These are phyloP conservation scores for Eucalyptus regnans DNA, from an alignment of 345 rosid species.

Conservation along the genomic window DNA sequence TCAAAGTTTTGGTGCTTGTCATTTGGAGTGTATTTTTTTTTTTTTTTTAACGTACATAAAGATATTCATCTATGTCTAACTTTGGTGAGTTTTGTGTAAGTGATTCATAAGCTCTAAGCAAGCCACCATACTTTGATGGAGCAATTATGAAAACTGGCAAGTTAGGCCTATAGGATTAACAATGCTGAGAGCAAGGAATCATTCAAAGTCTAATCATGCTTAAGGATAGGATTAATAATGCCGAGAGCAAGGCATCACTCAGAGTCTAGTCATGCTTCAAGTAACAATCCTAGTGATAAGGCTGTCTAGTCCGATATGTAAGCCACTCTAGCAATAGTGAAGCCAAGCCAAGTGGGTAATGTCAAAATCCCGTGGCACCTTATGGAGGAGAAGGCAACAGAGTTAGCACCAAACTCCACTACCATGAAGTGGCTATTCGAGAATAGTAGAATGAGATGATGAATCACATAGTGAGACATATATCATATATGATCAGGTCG, in stretches of 20 bases:
- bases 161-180: neutral
- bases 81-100: no score
- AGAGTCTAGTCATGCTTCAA: accelerated
- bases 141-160: no score
- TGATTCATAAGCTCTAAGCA: no score
- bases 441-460: neutral
- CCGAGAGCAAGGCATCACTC: neutral
- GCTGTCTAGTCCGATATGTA: accelerated
- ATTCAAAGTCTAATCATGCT: neutral
- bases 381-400: neutral
- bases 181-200: neutral
- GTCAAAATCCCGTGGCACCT: neutral
- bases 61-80: no score
- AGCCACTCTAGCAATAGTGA: accelerated
- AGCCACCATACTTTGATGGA: no score
- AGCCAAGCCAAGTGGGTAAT: neutral
- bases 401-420: neutral
- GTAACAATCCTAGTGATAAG: neutral
- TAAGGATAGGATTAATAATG: neutral
- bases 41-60: no score
- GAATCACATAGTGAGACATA: neutral
- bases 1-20: no score
- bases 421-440: neutral
- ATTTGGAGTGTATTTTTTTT: no score
- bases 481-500: accelerated